A percentile compares a stretch with the other conserved stretches of the same genome.
These are phyloP conservation scores for Juglanconis juglandina DNA, from an alignment of 2,329 filamentous ascomycete species.

Conservation along the genomic window DNA sequence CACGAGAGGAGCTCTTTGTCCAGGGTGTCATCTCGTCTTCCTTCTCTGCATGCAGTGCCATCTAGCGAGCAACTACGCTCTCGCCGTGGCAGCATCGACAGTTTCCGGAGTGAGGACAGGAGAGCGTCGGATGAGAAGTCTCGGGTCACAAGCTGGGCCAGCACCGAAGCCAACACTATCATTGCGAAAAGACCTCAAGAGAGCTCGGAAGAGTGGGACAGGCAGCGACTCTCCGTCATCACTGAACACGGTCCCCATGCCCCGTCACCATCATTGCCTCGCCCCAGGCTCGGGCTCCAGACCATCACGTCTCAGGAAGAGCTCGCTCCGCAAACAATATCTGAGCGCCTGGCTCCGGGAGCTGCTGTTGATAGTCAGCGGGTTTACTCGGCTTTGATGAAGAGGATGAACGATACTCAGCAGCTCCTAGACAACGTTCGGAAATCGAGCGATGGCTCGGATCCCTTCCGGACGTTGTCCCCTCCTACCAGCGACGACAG, in stretches of 20 bases:
- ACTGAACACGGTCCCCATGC: slow-evolving; percentile 51
- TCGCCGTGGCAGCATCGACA: slow-evolving; percentile 54
- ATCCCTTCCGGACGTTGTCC: slow-evolving; percentile 17
- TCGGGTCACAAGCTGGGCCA: slow-evolving; percentile 71
- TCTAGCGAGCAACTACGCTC: slow-evolving; percentile 47
- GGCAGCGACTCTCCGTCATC: slow-evolving; percentile 62
- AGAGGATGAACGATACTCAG: slow-evolving; percentile 43
- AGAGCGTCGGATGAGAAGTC: slow-evolving; percentile 51
- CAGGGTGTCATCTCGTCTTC: slow-evolving; percentile 45
- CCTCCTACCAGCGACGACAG: slow-evolving; percentile 10
- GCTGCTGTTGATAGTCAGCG: slow-evolving; percentile 51
- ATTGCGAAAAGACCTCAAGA: slow-evolving; percentile 39
- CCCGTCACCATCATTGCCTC: slow-evolving; percentile 35
- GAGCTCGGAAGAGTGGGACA: slow-evolving; percentile 41
- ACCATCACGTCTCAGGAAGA: slow-evolving; percentile 21
- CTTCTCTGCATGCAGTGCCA: slow-evolving; percentile 47
- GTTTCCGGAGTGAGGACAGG: slow-evolving; percentile 36
- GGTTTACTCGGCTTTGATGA: slow-evolving; percentile 64
- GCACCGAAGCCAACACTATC: slow-evolving; percentile 57
- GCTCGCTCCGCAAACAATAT: background rate
- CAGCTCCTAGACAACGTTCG: slow-evolving; percentile 19
- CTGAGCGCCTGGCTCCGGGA: slow-evolving; percentile 19
- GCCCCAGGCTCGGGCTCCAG: slow-evolving; percentile 25
- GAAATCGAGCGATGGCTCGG: slow-evolving; percentile 19
- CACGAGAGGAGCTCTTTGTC: slow-evolving; percentile 32